A percentile compares a stretch with the other conserved stretches of the same genome.
These are phyloP conservation scores for Psilocybe azurescens DNA, from an alignment of 768 basidiomycete genomes.

Conservation along the genomic window DNA sequence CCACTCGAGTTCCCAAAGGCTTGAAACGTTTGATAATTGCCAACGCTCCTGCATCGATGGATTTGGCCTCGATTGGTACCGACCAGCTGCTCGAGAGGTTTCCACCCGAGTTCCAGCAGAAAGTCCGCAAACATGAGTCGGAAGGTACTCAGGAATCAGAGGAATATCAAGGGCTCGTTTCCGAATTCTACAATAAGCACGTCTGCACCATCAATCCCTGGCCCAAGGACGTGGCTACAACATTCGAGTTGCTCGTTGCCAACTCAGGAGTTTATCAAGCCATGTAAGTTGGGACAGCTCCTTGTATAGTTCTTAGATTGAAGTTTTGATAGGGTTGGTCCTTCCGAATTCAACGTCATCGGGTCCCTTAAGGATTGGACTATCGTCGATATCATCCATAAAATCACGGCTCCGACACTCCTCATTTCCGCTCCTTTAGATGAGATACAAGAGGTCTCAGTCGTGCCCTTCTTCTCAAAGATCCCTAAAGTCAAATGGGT, in stretches of 20 bases:
- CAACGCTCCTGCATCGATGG: conserved; percentile 36
- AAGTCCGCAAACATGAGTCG: conserved; percentile 36
- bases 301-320: background rate
- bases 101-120: conserved; percentile 30
- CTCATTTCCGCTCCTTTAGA: conserved; percentile 28
- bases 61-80: conserved; percentile 31
- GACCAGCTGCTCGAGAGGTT: conserved; percentile 29
- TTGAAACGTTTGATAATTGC: conserved; percentile 34
- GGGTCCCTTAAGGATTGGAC: conserved; percentile 28
- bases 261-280: conserved; percentile 38
- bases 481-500: conserved; percentile 27
- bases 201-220: conserved; percentile 36
- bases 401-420: conserved; percentile 26
- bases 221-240: conserved; percentile 36
- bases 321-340: conserved; percentile 34
- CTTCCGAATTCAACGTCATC: conserved; percentile 37
- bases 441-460: conserved; percentile 24
- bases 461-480: conserved; percentile 21
- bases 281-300: conserved; percentile 31
- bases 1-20: conserved; percentile 23
- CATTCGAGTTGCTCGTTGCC: conserved; percentile 27
- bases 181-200: conserved; percentile 37
- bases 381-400: conserved; percentile 27
- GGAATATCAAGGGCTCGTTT: conserved; percentile 38
- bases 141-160: conserved; percentile 19